These are phyloP conservation scores for Echinochloa phyllopogon DNA, from an alignment of 176 grass and related monocot genomes.

Conservation along the genomic window DNA sequence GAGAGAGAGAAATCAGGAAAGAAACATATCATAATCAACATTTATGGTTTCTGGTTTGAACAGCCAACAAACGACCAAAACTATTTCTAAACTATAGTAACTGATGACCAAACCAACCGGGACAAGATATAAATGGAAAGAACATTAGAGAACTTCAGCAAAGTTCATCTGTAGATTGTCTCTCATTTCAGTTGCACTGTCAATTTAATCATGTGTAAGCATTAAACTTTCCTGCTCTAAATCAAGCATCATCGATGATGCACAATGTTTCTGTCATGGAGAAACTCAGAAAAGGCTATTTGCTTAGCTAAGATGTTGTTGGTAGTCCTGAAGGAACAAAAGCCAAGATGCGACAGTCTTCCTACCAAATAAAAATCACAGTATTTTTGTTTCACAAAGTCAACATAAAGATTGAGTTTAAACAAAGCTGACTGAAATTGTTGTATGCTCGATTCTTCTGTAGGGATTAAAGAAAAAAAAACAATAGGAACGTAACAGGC, in stretches of 20 bases:
- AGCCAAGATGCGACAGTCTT: constrained; percentile 19
- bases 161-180: constrained; percentile 17
- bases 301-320: constrained; percentile 6
- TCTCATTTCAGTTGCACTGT: constrained; percentile 36
- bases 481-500: constrained; percentile 6
- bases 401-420: background rate
- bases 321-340: constrained; percentile 19
- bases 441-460: background rate
- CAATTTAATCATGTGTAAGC: constrained; percentile 19
- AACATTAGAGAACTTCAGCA: constrained; percentile 31
- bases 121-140: background rate
- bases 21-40: background rate
- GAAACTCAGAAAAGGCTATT: constrained; percentile 12
- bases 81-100: constrained; percentile 21
- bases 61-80: constrained; percentile 4
- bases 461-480: background rate
- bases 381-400: constrained; percentile 10
- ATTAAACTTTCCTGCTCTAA: constrained; percentile 14
- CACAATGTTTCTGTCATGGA: constrained; percentile 8
- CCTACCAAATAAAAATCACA: background rate
- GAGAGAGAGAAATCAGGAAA: background rate
- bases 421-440: background rate
- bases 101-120: background rate
- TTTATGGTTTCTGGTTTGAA: constrained; percentile 23
- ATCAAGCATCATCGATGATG: constrained; percentile 25